phyloP scores from a whole-genome alignment of 345 rosid genomes.

The Psidium friedrichsthalianum region DNA sequence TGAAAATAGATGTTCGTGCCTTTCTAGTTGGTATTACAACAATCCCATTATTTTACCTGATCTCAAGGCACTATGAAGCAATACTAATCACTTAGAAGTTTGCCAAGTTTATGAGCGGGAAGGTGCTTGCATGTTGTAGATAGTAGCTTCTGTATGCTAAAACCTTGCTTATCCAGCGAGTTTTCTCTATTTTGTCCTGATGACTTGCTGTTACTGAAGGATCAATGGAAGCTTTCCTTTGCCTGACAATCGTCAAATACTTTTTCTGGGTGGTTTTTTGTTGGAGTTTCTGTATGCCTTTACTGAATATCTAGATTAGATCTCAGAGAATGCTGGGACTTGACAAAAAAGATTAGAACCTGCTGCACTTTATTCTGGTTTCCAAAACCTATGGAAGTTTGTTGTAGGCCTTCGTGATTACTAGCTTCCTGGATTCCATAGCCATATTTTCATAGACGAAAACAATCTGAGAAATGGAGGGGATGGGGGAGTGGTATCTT shows the following conservation, averaged over 20 bases:
- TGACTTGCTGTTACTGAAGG: neutral
- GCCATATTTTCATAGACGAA: neutral
- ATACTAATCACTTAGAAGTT: neutral
- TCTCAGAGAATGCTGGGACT: neutral
- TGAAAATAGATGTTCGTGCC: neutral
- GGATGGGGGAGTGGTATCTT: neutral
- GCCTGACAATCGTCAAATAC: neutral
- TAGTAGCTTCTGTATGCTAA: neutral
- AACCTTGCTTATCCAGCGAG: neutral
- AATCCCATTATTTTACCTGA: neutral
- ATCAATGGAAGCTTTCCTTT: neutral
- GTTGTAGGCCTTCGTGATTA: neutral
- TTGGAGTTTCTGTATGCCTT: neutral
- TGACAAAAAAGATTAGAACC: neutral
- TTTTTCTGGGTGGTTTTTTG: neutral
- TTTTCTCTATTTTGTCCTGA: neutral
- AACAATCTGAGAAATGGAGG: neutral
- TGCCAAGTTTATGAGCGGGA: neutral
- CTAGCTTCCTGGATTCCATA: neutral
- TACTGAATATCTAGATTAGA: neutral
- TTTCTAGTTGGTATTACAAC: neutral
- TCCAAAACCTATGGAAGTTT: neutral
- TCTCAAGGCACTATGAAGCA: neutral
- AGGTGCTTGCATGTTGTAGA: neutral
- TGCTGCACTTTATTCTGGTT: neutral